Percentiles rank a stretch among this genome's conserved stretches.
Conservation (phyloP, 2,329 filamentous ascomycete genomes). For the Penicillium polonicum region DNA sequence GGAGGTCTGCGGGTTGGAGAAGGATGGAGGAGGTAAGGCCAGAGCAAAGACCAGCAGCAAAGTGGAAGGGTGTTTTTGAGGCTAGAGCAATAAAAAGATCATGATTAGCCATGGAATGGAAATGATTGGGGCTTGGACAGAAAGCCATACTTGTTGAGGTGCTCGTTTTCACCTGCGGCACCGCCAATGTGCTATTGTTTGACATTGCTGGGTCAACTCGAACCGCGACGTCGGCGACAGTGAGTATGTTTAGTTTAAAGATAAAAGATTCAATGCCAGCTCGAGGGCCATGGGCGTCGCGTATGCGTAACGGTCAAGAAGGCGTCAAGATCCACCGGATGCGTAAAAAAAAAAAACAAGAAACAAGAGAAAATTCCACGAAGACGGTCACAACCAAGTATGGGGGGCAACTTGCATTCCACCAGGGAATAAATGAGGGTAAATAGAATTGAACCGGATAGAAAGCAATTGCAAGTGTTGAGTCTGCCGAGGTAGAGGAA, state of each 20-base stretch:
- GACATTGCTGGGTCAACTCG: constrained; percentile 27
- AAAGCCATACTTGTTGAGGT: constrained; percentile 32
- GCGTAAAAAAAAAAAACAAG: constrained; percentile 1
- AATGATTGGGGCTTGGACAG: not conserved
- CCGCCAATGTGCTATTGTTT: constrained; percentile 30
- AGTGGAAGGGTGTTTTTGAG: constrained; percentile 66
- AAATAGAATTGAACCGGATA: not conserved
- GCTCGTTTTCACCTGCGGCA: constrained; percentile 30
- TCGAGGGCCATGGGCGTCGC: constrained; percentile 9
- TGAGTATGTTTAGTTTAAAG: not conserved
- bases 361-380: not conserved
- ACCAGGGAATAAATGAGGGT: not conserved
- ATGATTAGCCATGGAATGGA: not conserved
- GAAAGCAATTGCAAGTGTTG: not conserved
- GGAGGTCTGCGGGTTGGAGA: constrained; percentile 89
- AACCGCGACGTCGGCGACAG: not conserved
- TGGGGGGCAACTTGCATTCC: not conserved
- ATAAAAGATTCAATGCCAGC: constrained; percentile 11
- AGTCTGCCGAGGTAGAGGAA: not conserved
- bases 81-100: constrained; percentile 22
- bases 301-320: not conserved
- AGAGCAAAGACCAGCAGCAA: constrained; percentile 81
- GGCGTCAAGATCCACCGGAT: constrained; percentile 3
- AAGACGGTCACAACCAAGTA: not conserved
- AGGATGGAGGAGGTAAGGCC: constrained; percentile 85